A percentile compares a stretch with the other conserved stretches of the same genome.
These are phyloP conservation scores for Puya raimondii DNA, from an alignment of 176 grass and related monocot species.

Conservation along the genomic window DNA sequence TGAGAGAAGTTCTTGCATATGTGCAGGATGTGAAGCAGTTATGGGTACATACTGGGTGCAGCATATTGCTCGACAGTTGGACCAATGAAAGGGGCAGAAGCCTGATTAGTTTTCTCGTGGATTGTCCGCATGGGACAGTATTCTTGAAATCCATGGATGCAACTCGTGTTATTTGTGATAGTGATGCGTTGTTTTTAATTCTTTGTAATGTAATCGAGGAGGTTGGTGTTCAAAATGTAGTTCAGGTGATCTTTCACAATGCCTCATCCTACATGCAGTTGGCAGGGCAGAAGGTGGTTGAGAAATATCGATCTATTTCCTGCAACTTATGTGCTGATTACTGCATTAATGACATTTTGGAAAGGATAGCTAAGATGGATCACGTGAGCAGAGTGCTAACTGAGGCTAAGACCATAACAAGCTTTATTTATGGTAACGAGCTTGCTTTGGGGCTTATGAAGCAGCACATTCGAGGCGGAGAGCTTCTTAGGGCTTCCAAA, in stretches of 20 bases:
- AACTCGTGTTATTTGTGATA: conserved; percentile 39
- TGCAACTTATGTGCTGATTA: conserved; percentile 61
- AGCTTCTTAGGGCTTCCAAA: conserved; percentile 45
- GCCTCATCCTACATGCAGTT: conserved; percentile 55
- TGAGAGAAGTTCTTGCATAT: conserved; percentile 34
- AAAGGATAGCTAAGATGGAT: conserved; percentile 48
- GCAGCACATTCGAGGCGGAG: conserved; percentile 14
- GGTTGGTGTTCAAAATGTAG: conserved; percentile 48
- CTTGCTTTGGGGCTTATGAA: conserved; percentile 34
- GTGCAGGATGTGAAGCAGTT: conserved; percentile 38
- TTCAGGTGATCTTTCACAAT: conserved; percentile 63
- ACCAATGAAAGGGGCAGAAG: conserved; percentile 34
- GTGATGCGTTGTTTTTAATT: conserved; percentile 38
- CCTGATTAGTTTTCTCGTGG: conserved; percentile 51
- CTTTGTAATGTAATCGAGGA: conserved; percentile 44
- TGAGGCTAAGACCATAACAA: conserved; percentile 47
- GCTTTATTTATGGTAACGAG: conserved; percentile 55
- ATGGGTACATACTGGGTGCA: conserved; percentile 60
- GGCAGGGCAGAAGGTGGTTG: conserved; percentile 38
- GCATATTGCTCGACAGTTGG: conserved; percentile 68
- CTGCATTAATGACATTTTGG: conserved; percentile 66
- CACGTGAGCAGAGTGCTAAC: conserved; percentile 38
- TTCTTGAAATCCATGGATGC: conserved; percentile 73
- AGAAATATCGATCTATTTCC: conserved; percentile 37
- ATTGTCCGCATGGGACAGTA: conserved; percentile 41